Evolutionary conservation across 768 basidiomycete species (phyloP).

Genomic region (Boletus subparvulus): DNA sequence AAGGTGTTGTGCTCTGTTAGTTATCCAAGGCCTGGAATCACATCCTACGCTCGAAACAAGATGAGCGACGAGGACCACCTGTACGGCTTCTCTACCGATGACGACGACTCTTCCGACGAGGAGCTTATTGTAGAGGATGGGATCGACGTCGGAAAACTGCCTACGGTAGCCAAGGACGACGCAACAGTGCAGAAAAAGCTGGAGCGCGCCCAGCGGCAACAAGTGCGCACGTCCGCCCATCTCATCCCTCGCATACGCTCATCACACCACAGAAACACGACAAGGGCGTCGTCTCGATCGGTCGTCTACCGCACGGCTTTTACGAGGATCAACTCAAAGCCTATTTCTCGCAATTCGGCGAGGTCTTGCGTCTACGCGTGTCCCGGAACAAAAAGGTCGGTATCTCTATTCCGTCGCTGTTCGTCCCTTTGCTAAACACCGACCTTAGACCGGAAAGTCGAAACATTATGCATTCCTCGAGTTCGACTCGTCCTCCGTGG

Average conservation of each 20-base stretch:
- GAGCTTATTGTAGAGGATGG: slow-evolving; percentile 57
- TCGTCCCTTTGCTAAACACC: neutral
- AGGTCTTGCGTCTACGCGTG: slow-evolving; percentile 81
- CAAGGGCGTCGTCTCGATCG: slow-evolving; percentile 83
- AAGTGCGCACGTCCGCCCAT: slow-evolving; percentile 44
- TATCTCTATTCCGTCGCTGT: neutral
- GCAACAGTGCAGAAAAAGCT: slow-evolving; percentile 66
- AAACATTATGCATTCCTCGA: slow-evolving; percentile 98
- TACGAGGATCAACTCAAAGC: slow-evolving; percentile 91
- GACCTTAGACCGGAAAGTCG: slow-evolving; percentile 79
- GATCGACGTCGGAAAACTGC: slow-evolving; percentile 72
- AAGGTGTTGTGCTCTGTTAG: slow-evolving; percentile 24
- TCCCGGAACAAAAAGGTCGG: slow-evolving; percentile 90
- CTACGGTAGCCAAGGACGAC: slow-evolving; percentile 88
- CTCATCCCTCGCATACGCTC: neutral
- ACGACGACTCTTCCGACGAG: slow-evolving; percentile 76
- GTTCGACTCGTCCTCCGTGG: slow-evolving; percentile 85
- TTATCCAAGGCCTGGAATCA: neutral
- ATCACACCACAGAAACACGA: slow-evolving; percentile 47
- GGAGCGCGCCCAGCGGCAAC: slow-evolving; percentile 60
- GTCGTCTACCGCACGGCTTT: slow-evolving; percentile 94
- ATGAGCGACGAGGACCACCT: slow-evolving; percentile 47
- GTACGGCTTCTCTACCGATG: slow-evolving; percentile 76
- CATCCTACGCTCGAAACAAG: neutral
- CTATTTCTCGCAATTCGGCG: slow-evolving; percentile 95